Evolutionary conservation across 768 basidiomycete species (phyloP).

Genomic region (Pseudohyphozyma bogoriensis): DNA sequence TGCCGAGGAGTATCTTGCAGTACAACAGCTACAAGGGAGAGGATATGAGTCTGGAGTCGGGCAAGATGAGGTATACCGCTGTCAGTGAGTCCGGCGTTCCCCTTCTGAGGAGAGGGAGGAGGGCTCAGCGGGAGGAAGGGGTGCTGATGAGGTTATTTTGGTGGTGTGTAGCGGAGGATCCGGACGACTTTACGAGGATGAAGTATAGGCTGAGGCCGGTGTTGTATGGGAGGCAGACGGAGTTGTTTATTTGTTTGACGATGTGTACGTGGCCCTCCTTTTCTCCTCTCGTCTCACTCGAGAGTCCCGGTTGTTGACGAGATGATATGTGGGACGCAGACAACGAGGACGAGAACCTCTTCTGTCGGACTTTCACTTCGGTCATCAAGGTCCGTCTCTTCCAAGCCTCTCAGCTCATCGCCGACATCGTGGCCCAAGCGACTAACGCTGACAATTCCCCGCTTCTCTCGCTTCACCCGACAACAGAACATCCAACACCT

Average conservation of each 20-base stretch:
- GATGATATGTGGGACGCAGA: too few relatives aligned
- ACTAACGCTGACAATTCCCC: too few relatives aligned
- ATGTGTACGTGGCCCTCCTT: constrained; percentile 49
- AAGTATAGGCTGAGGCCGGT: constrained; percentile 59
- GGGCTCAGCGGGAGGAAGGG: too few relatives aligned
- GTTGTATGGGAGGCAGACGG: constrained; percentile 65
- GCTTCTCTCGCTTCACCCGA: background rate
- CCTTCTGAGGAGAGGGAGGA: background rate
- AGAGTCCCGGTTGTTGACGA: background rate
- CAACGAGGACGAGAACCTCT: constrained; percentile 56
- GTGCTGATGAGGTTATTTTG: too few relatives aligned
- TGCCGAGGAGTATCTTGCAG: constrained; percentile 72
- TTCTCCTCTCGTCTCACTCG: background rate
- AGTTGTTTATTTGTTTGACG: constrained; percentile 86
- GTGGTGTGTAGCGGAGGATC: constrained; percentile 17
- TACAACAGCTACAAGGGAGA: constrained; percentile 60
- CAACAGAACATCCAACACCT: constrained; percentile 39
- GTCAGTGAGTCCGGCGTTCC: background rate
- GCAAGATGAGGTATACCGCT: constrained; percentile 43
- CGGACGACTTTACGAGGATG: constrained; percentile 15
- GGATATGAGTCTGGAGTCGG: constrained; percentile 38
- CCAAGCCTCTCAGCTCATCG: background rate
- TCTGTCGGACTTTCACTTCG: constrained; percentile 30
- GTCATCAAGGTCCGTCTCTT: constrained; percentile 27
- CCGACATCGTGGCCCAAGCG: too few relatives aligned